Base-by-base conservation (phyloP, 2,329 filamentous ascomycete species). In the Fusarium praegraminearum region DNA sequence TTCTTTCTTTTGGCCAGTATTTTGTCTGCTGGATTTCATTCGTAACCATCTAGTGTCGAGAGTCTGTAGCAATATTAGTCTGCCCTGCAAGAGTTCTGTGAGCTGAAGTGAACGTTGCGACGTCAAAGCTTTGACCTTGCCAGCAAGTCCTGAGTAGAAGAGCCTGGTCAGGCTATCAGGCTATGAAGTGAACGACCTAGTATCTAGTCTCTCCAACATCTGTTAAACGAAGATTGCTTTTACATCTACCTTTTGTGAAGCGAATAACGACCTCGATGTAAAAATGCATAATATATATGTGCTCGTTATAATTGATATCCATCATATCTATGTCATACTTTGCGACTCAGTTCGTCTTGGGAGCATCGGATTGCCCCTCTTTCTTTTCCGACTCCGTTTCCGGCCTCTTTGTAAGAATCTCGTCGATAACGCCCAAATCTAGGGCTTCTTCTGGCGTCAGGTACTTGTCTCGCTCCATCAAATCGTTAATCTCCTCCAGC, bases 401-500 rank as follows among this genome's bases (percentile, higher is more conserved):
- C 26, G 83, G 82, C 73, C 93, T 85, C 82, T 86, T 86, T 47
- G 89, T 86, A 73, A 99, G 77, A 65, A 99, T 94, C 81, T 95
- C 90, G 79, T 99, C 96, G 66, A 99, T 90, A 73, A 99, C 93
- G 0, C 96, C 96, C 80, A 97, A 87, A 52, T 97, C 93, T 75
- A 93, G 84, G 11, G 96, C 96, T 83, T 99, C 94, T 46, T 93
- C 84, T 0, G 94, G 94, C 57, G 91, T 91, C 86, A 99, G 87
- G 75, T 98, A 98, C 76, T 96, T 96, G 79, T 99, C 96, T 60
- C 96, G 85, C 83, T 99, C 96, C 95, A 99, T 98, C 79, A 98
- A 87, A 78, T 91, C 93, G 80, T 96, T 95, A 76, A 99, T 92
- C 76, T 97, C 92, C 50, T 94, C 90, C 36, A 97, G 76, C 35